Percentiles rank a stretch among this genome's conserved stretches.
Evolutionary conservation across 768 basidiomycete genomes (phyloP).

Genomic region (Phlegmacium glaucopus): DNA sequence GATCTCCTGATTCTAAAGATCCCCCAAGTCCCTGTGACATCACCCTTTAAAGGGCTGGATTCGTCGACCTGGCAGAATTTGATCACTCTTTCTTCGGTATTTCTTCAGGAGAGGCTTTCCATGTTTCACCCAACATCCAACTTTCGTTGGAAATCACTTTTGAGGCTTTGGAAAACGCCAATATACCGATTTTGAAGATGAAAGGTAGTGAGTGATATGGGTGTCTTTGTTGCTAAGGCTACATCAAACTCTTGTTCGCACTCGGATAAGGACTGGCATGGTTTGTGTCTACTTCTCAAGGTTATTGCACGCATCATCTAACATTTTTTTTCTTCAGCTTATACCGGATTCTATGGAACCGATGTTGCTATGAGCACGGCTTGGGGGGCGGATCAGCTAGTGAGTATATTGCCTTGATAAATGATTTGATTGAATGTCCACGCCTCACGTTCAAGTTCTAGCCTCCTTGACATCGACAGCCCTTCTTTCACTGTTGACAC

Average conservation of each 20-base stretch:
- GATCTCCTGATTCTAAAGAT: constrained; percentile 19
- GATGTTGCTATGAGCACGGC: constrained; percentile 30
- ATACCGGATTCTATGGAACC: constrained; percentile 30
- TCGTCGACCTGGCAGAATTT: constrained; percentile 27
- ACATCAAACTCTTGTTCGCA: constrained; percentile 24
- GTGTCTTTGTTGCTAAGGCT: constrained; percentile 32
- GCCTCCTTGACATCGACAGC: constrained; percentile 31
- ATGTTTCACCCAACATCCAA: constrained; percentile 26
- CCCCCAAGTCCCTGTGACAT: constrained; percentile 26
- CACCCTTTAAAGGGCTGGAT: constrained; percentile 28
- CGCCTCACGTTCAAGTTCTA: too few species aligned
- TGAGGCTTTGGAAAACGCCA: constrained; percentile 34
- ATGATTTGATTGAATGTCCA: neutral
- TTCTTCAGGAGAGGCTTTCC: constrained; percentile 30
- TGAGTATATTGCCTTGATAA: constrained; percentile 11
- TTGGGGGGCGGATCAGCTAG: constrained; percentile 36
- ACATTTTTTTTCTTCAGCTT: constrained; percentile 16
- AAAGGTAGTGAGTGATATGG: constrained; percentile 31
- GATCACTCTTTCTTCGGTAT: constrained; percentile 35
- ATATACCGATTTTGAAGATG: constrained; percentile 29
- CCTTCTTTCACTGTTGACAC: constrained; percentile 33
- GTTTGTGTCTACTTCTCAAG: constrained; percentile 11
- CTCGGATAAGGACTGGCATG: constrained; percentile 29
- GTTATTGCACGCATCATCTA: neutral
- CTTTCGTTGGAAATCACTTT: constrained; percentile 32